Evolutionary conservation across 768 basidiomycete genomes (phyloP), one percentile per base, ranked within the genome.

Genomic region (Austroboletus festivus): DNA sequence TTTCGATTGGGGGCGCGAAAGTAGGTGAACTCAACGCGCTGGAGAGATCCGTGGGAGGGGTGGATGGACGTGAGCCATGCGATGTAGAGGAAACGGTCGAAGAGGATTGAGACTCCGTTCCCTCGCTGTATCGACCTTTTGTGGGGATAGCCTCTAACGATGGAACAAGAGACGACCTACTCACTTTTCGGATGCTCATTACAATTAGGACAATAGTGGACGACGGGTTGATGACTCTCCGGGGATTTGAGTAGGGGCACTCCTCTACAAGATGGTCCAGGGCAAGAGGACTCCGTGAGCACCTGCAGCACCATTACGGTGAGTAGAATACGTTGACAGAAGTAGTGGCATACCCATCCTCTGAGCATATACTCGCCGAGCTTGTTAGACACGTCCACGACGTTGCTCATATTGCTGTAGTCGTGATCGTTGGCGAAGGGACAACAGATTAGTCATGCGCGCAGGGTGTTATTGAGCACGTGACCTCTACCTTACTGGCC

Each of bases 171-270:
- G 28, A 21, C 3, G 43, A 35, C 47, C 4, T 34, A 54, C 72
- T 55, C 59, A 70, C 75, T 48, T 57, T 60, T 53, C 3, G 68
- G 57, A 44, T 63, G 53, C n/a, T 57, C 69, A 49, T 82, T 75
- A 50, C 89, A 90, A 47, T 75, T 81, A 6, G 76, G 84, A 60
- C 89, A 91, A 51, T 86, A 76, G 49, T 76, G 70, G 11, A 68
- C 56, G 12, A 70, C 58, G 5, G 80, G 77, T 15, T 66, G 63
- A 46, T 56, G 71, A 35, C 72, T 75, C 22, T 68, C 72, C 0
- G 87, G 88, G 20, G 89, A 86, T 55, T 82, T 78, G 73, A 92
- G 68, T n/a, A 89, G 65, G 8, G 88, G 90, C n/a, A 84, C 74
- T 34, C 64, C 65, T 41, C 69, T 68, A 62, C 87, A 89, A 19